A percentile compares a stretch with the other conserved stretches of the same genome.
Conservation (phyloP, 1,284 basidiomycete species). For the Boletus coffeatus region DNA sequence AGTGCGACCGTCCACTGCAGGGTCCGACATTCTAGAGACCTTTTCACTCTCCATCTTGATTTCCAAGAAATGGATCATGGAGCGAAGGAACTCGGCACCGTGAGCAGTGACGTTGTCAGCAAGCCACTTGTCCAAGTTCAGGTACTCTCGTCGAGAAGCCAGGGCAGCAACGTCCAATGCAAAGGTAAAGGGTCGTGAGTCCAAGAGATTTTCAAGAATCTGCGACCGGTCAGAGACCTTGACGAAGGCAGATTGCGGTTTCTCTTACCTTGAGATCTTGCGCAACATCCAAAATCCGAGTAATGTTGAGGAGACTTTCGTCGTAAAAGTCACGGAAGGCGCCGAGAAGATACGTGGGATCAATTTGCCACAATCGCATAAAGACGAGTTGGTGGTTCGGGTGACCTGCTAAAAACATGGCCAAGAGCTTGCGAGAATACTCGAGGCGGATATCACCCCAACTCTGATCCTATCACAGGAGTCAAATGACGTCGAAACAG, state of each 20-base stretch:
- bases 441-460: constrained; percentile 87
- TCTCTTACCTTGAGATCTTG: constrained; percentile 83
- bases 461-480: constrained; percentile 52
- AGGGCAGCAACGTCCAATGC: constrained; percentile 91
- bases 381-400: constrained; percentile 96
- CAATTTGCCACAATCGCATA: constrained; percentile 91
- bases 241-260: neutral
- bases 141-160: constrained; percentile 88
- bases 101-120: constrained; percentile 80
- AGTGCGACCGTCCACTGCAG: constrained; percentile 72
- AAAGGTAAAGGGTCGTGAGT: constrained; percentile 83
- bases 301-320: constrained; percentile 91
- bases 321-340: constrained; percentile 91
- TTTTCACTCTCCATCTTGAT: constrained; percentile 91
- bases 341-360: constrained; percentile 79
- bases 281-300: constrained; percentile 91
- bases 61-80: constrained; percentile 84
- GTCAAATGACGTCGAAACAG: constrained; percentile 2
- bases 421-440: constrained; percentile 81
- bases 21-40: constrained; percentile 71
- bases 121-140: constrained; percentile 97
- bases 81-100: constrained; percentile 82
- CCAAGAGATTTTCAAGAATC: constrained; percentile 88
- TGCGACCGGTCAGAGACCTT: constrained; percentile 28
- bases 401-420: constrained; percentile 89